A percentile compares a stretch with the other conserved stretches of the same genome.
Conservation (phyloP, 202 grass and related monocot genomes). For the Bolboschoenoplectus hybrid region DNA sequence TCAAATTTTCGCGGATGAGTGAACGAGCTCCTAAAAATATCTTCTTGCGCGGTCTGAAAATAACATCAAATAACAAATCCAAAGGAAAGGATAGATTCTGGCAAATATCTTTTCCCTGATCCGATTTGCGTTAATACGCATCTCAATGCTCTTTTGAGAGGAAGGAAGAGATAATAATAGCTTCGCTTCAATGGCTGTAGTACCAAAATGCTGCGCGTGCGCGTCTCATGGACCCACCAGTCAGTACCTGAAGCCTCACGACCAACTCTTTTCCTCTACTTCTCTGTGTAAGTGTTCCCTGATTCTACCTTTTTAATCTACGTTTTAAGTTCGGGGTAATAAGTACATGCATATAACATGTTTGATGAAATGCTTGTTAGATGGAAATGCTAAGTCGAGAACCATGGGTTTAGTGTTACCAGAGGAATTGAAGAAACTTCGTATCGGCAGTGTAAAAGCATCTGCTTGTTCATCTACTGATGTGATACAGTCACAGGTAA, state of each 20-base stretch:
- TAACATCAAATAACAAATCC: neutral
- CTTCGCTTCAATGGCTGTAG: slow-evolving; percentile 8
- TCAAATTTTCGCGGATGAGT: neutral
- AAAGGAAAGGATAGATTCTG: no score
- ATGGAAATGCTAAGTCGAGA: slow-evolving; percentile 23
- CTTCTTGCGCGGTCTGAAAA: slow-evolving; percentile 20
- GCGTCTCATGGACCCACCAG: slow-evolving; percentile 12
- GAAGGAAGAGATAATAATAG: neutral
- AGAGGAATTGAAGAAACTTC: slow-evolving; percentile 14
- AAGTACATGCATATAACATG: slow-evolving; percentile 10
- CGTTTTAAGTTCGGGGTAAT: neutral
- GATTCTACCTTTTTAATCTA: neutral
- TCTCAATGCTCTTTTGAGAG: slow-evolving; percentile 15
- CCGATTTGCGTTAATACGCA: neutral
- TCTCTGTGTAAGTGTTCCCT: neutral
- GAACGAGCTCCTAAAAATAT: slow-evolving; percentile 4
- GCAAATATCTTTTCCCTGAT: slow-evolving; percentile 2
- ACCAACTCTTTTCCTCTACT: slow-evolving; percentile 8
- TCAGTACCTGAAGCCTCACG: slow-evolving; percentile 14
- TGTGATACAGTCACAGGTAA: slow-evolving; percentile 20
- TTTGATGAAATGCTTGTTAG: slow-evolving; percentile 32
- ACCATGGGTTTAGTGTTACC: slow-evolving; percentile 10
- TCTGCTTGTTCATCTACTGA: slow-evolving; percentile 23
- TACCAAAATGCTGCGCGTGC: slow-evolving; percentile 33
- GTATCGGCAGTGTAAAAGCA: slow-evolving; percentile 1